phyloP scores from a whole-genome alignment of 164 flowering plant species.

The Aristolochia fimbriata region DNA sequence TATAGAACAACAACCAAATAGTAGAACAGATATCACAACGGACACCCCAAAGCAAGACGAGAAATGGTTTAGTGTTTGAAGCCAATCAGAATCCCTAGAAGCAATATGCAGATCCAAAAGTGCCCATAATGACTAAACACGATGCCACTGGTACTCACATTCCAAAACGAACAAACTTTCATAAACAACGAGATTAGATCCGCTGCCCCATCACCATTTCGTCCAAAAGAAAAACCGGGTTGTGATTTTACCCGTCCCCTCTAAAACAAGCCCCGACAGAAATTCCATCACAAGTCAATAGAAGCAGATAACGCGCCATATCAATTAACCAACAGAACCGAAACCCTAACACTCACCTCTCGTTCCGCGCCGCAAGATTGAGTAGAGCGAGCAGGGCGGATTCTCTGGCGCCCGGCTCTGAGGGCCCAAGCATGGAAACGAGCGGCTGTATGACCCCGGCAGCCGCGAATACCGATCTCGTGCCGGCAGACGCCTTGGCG shows the following conservation, averaged over 20 bases:
- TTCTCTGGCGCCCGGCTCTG: slow-evolving; percentile 35
- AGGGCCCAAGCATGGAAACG: slow-evolving; percentile 41
- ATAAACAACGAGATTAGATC: not conserved
- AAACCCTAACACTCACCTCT: slow-evolving; percentile 23
- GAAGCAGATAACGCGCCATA: not conserved
- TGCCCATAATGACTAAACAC: too few relatives aligned
- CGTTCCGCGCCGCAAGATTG: slow-evolving; percentile 68
- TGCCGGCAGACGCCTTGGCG: slow-evolving; percentile 35
- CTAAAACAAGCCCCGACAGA: not conserved
- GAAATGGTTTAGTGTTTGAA: too few relatives aligned
- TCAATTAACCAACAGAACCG: not conserved
- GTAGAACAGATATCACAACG: too few relatives aligned
- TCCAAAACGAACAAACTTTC: not conserved
- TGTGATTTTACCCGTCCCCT: not conserved
- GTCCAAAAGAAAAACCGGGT: not conserved
- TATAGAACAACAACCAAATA: too few relatives aligned
- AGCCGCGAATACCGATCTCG: slow-evolving; percentile 41
- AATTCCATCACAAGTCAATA: not conserved
- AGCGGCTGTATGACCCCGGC: slow-evolving; percentile 62
- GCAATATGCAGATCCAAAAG: too few relatives aligned
- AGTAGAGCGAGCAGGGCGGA: slow-evolving; percentile 66
- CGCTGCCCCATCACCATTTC: not conserved
- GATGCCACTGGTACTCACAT: not conserved
- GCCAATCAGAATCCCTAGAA: too few relatives aligned
- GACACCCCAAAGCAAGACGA: too few relatives aligned